A percentile compares a stretch with the other conserved stretches of the same genome.
These are phyloP conservation scores for Podaxis mareebaensis DNA, from an alignment of 768 basidiomycete genomes.

Conservation along the genomic window DNA sequence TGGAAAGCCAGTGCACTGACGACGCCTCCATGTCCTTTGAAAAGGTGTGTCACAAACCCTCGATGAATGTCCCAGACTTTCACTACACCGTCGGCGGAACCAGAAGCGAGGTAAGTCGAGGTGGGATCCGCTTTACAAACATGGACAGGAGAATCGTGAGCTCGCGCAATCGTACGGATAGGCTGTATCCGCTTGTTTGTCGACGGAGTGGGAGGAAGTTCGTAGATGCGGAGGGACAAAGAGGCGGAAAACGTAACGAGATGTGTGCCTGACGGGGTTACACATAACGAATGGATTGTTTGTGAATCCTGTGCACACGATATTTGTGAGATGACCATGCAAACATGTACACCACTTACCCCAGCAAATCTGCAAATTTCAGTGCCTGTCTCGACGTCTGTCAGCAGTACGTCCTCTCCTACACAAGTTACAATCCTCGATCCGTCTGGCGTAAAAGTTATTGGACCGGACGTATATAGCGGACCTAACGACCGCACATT, in stretches of 20 bases:
- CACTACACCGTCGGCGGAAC: slow-evolving; percentile 93
- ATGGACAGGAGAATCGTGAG: slow-evolving; percentile 94
- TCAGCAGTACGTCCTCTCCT: slow-evolving; percentile 81
- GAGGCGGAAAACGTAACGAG: slow-evolving; percentile 82
- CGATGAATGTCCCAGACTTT: slow-evolving; percentile 94
- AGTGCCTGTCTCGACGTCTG: slow-evolving; percentile 71
- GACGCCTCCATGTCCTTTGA: slow-evolving; percentile 97
- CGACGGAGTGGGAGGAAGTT: slow-evolving; percentile 56
- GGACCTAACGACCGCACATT: slow-evolving; percentile 73
- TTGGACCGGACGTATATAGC: slow-evolving; percentile 86
- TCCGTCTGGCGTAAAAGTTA: slow-evolving; percentile 79
- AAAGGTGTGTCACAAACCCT: slow-evolving; percentile 91
- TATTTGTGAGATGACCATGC: background rate
- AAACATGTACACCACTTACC: slow-evolving; percentile 47
- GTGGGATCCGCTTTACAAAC: slow-evolving; percentile 84
- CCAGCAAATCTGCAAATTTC: slow-evolving; percentile 82
- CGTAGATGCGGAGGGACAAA: slow-evolving; percentile 80
- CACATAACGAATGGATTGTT: slow-evolving; percentile 78
- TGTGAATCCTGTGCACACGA: slow-evolving; percentile 67
- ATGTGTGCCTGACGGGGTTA: slow-evolving; percentile 73
- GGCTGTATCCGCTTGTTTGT: slow-evolving; percentile 61
- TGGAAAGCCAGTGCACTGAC: slow-evolving; percentile 89
- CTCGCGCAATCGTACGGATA: slow-evolving; percentile 72
- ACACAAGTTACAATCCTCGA: slow-evolving; percentile 82
- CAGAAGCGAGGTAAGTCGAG: slow-evolving; percentile 90